Evolutionary conservation across 495 filamentous ascomycete genomes (phyloP).

Genomic region (Sordaria brevicollis): DNA sequence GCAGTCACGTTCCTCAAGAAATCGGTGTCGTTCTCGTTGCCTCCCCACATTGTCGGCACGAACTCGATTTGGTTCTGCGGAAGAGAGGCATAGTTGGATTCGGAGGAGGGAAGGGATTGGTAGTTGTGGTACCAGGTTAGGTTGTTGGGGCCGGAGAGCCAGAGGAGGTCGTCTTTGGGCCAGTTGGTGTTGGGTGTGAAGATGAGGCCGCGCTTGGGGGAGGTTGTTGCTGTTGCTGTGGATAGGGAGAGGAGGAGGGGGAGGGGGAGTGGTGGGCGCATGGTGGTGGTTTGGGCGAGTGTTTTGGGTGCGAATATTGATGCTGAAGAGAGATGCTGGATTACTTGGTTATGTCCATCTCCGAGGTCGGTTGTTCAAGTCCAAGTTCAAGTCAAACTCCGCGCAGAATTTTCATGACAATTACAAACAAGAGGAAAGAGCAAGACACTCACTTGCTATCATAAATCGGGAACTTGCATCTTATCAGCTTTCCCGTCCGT

Average conservation of each 20-base stretch:
- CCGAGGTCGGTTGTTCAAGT: background rate
- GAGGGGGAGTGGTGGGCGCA: background rate
- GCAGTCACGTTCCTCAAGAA: constrained; percentile 37
- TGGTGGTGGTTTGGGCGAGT: background rate
- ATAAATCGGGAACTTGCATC: background rate
- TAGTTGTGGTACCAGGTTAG: constrained; percentile 70
- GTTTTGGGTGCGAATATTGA: background rate
- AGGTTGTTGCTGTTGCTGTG: background rate
- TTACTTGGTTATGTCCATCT: background rate
- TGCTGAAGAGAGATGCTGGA: background rate
- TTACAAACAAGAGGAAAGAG: background rate
- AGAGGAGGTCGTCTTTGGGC: constrained; percentile 42
- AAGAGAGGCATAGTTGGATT: constrained; percentile 19
- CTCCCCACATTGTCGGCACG: constrained; percentile 60
- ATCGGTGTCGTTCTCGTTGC: constrained; percentile 26
- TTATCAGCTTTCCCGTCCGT: background rate
- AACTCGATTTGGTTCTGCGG: constrained; percentile 38
- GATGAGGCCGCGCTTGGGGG: constrained; percentile 50
- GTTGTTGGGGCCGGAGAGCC: constrained; percentile 31
- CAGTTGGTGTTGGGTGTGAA: constrained; percentile 35
- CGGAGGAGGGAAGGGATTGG: constrained; percentile 29
- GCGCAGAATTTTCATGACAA: background rate
- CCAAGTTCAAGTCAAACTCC: background rate
- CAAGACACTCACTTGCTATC: background rate
- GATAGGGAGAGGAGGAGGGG: background rate